phyloP scores from a whole-genome alignment of 2,329 filamentous ascomycete species.

The Dothideomycetes sp. region DNA sequence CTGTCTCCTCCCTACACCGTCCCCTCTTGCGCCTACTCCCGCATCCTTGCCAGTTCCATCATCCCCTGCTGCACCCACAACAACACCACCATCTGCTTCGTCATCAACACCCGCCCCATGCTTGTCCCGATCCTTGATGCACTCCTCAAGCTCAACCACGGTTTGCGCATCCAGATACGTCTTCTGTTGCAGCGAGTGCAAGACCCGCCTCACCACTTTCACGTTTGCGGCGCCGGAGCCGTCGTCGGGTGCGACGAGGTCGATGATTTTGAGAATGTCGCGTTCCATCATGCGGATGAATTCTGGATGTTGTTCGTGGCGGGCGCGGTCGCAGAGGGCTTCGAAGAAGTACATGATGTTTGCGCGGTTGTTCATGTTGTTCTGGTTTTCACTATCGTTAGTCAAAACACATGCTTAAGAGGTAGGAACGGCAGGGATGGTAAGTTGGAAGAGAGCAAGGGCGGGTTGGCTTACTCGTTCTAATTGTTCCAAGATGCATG shows the following conservation, averaged over 20 bases:
- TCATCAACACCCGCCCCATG: no score
- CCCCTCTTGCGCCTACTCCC: conserved; percentile 1
- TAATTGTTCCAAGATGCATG: conserved; percentile 91
- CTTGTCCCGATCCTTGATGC: conserved; percentile 64
- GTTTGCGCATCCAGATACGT: conserved; percentile 63
- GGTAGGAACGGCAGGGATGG: conserved; percentile 1
- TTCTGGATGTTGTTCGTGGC: conserved; percentile 61
- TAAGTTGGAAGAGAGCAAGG: neutral
- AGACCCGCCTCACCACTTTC: conserved; percentile 66
- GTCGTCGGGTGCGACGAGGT: conserved; percentile 79
- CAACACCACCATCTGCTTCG: conserved; percentile 10
- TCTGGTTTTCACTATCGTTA: conserved; percentile 41
- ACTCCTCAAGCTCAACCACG: conserved; percentile 69
- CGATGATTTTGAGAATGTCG: conserved; percentile 83
- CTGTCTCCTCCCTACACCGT: conserved; percentile 33
- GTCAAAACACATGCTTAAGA: no score
- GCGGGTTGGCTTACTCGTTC: conserved; percentile 50
- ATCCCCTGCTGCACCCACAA: no score
- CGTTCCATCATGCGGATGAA: conserved; percentile 93
- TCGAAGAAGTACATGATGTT: conserved; percentile 99
- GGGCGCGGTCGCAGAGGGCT: conserved; percentile 78
- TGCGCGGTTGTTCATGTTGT: conserved; percentile 90
- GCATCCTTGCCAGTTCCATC: conserved; percentile 17
- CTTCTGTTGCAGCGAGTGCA: conserved; percentile 45
- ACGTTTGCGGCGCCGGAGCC: conserved; percentile 86